Base-by-base conservation (phyloP, 164 flowering plant genomes). In the Taxillus chinensis region DNA sequence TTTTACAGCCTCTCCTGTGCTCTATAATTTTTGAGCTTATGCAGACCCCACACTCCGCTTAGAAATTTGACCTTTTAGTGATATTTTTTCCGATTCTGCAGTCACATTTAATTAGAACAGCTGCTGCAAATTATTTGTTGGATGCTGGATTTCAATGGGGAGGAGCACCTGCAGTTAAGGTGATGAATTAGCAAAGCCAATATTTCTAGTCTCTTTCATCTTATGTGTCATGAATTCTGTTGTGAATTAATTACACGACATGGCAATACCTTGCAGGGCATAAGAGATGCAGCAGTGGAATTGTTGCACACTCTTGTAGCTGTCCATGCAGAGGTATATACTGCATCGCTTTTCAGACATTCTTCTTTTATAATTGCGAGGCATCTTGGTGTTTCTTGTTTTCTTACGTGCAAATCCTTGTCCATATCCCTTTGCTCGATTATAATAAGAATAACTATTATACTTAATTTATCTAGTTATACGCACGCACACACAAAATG, bases 111-210 rank as follows among this genome's bases (percentile, higher is more conserved):
- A 89, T 91, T 60, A 82, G 99, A 77, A 70, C 76, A 52, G 88
- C 96, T 64, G 95, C 96, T 7, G 68, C 64, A 63, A 87, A 69
- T 67, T 95, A 87, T 78, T 76, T 95, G 69, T 68, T 89, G 77
- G 95, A 95, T 80, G 80, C 90, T 68, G 97, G 93, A 76, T 74
- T 95, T 67, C 92, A 89, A 46, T 95, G 99, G 99, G 92, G 96
- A 60, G 83, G 81, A 15, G 91, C 96, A 52, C 95, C 99, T 69
- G 76, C 87, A 51, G 87, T 95, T 55, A 90, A 89, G 78, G 99
- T 95, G 76, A 76, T 77, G 57, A 63, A 42, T 56, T 53, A 27
- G 40, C 55, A 40, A 50, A 48, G 45, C 40, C 41, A 42, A 67
- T 64, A 55, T 8, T 52, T 39, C 58, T 42, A 39, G 41, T 62